A percentile compares a stretch with the other conserved stretches of the same genome.
phyloP scores from a whole-genome alignment of 1,284 basidiomycete species.

The Microbotryomycetes sp. region DNA sequence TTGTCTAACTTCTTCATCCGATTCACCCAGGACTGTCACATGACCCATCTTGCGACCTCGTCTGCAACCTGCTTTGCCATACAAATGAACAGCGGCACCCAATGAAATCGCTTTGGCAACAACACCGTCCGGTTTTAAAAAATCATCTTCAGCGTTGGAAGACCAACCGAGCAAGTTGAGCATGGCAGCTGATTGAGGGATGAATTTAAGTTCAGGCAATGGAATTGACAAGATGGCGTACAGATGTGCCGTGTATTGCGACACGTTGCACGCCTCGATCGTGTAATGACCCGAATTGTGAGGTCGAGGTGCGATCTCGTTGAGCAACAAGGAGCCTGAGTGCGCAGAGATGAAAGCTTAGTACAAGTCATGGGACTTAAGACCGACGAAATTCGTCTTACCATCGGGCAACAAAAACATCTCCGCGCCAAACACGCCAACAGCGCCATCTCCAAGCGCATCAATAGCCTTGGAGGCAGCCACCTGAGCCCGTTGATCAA shows the following conservation, averaged over 20 bases:
- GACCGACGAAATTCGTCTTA: constrained; percentile 41
- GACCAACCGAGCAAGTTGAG: constrained; percentile 86
- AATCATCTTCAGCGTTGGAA: constrained; percentile 18
- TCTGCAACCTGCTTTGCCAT: constrained; percentile 85
- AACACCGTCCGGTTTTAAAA: constrained; percentile 24
- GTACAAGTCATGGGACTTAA: background rate
- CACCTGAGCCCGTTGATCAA: constrained; percentile 56
- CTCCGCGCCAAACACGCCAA: constrained; percentile 92
- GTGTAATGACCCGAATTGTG: constrained; percentile 99
- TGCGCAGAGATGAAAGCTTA: background rate
- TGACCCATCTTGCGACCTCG: constrained; percentile 98
- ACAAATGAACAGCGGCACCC: constrained; percentile 83
- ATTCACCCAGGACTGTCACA: constrained; percentile 79
- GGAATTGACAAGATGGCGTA: constrained; percentile 90
- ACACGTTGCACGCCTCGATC: constrained; percentile 94
- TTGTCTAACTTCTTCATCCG: constrained; percentile 65
- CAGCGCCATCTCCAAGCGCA: constrained; percentile 67
- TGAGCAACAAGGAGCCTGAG: constrained; percentile 71
- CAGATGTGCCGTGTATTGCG: constrained; percentile 97
- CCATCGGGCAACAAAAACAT: constrained; percentile 91
- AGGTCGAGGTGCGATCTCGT: constrained; percentile 98
- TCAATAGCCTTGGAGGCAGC: constrained; percentile 79
- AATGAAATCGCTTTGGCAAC: constrained; percentile 51
- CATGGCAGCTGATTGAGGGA: constrained; percentile 85
- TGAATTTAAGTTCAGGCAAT: constrained; percentile 79